Base-by-base conservation (phyloP, 2,329 filamentous ascomycete genomes). In the Alternaria sp. region DNA sequence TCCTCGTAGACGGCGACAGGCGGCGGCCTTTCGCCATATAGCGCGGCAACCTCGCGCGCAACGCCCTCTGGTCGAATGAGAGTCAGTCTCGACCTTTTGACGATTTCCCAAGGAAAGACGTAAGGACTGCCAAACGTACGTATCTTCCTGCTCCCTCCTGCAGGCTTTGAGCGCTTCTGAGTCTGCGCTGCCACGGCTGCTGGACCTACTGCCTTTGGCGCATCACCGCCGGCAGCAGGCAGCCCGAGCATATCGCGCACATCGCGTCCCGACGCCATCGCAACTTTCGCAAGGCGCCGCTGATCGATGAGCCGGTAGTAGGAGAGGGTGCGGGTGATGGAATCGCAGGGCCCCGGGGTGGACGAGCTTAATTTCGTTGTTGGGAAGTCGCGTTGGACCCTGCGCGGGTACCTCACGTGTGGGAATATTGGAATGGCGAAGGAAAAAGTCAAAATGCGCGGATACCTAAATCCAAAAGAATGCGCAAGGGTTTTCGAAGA, bases 171-270 rank as follows among this genome's bases (percentile, higher is more conserved):
- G 78, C 95, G 94, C 83, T 96, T 96, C 46, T 87, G 82, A 44
- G 89, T 88, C 83, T 57, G 61, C 61, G 57, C 57, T 46, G 61
- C 61, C 43, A 59, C 43, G 59, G 56, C 61, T 57, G 62, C 62
- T 57, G 62, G 40, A 49, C 58, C 62, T 54, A 54, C 84, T 76
- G 55, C 81, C 61, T 76, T 76, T 54, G 72, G 82, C 54, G 82
- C 73, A 54, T 81, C 73, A 54, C 82, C 73, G 61, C 81, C 73
- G 21, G 57, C 57, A 89, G 68, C 90, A 71, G 89, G 90, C 77
- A 97, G 85, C 80, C 94, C 93, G 76, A 97, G 89, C 77, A 97
- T 92, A 79, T 97, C 93, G 83, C 92, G 93, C 72, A 96, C 88
- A 85, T 97, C 93, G 68, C 79, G 75, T 66, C 77, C 74, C 54